Evolutionary conservation across 2,329 filamentous ascomycete species (phyloP).

Genomic region (Aureobasidium sp.): DNA sequence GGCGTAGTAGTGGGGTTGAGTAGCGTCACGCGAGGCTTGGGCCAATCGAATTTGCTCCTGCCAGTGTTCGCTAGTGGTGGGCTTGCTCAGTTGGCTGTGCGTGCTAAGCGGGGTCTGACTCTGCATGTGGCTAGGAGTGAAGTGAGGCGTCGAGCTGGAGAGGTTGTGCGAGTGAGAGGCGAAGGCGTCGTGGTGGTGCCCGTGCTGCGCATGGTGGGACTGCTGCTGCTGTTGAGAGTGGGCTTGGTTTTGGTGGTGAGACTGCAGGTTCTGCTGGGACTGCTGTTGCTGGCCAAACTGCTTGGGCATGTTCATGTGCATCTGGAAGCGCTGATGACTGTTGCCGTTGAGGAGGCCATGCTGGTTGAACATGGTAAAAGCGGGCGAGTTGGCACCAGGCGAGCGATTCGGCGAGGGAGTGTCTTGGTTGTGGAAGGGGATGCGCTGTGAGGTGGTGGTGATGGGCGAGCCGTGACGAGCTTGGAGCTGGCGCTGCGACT

Average conservation of each 20-base stretch:
- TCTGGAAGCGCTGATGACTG: slow-evolving; percentile 48
- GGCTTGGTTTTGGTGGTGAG: slow-evolving; percentile 35
- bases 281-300: slow-evolving; percentile 58
- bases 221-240: slow-evolving; percentile 48
- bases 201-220: slow-evolving; percentile 32
- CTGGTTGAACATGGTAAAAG: slow-evolving; percentile 65
- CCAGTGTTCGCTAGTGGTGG: slow-evolving; percentile 71
- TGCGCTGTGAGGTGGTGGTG: slow-evolving; percentile 23
- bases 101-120: slow-evolving; percentile 51
- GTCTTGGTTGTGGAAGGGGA: slow-evolving; percentile 41
- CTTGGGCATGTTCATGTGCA: slow-evolving; percentile 59
- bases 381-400: slow-evolving; percentile 46
- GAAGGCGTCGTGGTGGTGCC: slow-evolving; percentile 52
- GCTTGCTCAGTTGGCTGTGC: slow-evolving; percentile 51
- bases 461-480: slow-evolving; percentile 43
- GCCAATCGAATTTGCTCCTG: slow-evolving; percentile 76
- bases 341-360: slow-evolving; percentile 70
- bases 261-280: slow-evolving; percentile 23
- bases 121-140: slow-evolving; percentile 51
- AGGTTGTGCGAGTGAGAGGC: slow-evolving; percentile 57
- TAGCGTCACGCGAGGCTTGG: slow-evolving; percentile 64
- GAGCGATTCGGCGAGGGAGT: slow-evolving; percentile 54
- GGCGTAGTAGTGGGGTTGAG: slow-evolving; percentile 69
- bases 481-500: slow-evolving; percentile 40
- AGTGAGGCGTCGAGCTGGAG: slow-evolving; percentile 58